Evolutionary conservation across 352 stramenopile species (phyloP).

Genomic region (Pythium dissimile): DNA sequence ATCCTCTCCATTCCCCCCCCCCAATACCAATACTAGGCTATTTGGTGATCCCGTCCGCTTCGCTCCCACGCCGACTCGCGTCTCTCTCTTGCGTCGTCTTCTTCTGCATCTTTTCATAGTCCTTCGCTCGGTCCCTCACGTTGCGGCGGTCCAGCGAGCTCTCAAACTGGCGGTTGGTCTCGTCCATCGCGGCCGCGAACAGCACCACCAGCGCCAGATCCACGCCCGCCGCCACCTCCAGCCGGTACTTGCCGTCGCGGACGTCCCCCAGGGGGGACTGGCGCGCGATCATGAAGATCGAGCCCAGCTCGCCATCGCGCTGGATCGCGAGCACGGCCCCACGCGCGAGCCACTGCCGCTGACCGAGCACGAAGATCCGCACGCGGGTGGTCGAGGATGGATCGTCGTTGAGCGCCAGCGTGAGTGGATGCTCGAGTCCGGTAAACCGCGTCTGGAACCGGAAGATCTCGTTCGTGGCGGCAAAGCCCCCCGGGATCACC

Average conservation of each 20-base stretch:
- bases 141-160: background rate
- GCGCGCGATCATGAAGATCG: background rate
- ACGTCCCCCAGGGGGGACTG: background rate
- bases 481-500: background rate
- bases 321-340: constrained; percentile 2
- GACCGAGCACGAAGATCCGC: background rate
- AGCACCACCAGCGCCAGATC: background rate
- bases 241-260: background rate
- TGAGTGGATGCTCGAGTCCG: background rate
- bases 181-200: background rate
- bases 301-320: background rate
- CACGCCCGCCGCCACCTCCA: background rate
- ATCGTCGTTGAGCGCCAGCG: background rate
- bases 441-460: constrained; percentile 3
- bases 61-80: no score
- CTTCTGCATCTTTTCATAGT: no score
- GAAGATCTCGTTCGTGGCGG: background rate
- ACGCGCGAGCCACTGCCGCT: constrained; percentile 4
- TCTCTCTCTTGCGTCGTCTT: no score
- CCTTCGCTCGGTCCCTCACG: no score
- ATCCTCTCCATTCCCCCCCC: no score
- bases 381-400: background rate
- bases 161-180: background rate
- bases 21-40: no score
- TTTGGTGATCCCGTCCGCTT: no score